Base-by-base conservation (phyloP, 2,329 filamentous ascomycete genomes). In the Pseudogymnoascus verrucosus region DNA sequence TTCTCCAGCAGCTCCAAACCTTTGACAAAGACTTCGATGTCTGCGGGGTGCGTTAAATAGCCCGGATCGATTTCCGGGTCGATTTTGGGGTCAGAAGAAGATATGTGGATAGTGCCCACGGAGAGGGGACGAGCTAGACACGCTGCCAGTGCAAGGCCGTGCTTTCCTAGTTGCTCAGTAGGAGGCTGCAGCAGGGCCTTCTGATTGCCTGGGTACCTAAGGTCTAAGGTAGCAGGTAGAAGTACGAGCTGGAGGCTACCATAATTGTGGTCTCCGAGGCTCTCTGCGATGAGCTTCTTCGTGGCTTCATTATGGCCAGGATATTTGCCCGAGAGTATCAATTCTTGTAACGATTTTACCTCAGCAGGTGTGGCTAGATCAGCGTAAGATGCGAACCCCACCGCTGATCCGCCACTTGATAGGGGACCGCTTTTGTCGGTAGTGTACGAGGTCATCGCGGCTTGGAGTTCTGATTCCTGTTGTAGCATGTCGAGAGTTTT, bases 11-110 rank as follows among this genome's bases (percentile, higher is more conserved):
- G 10, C 21, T 62, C 37, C 5, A 67, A 8, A 2, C 62, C 64
- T 28, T 65, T 65, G 1, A 51, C 16, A 10, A 68, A 14, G 21
- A 68, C 63, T 54, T 78, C 73, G 3, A 76, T 60, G 61, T 80
- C 78, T 1, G 77, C 68, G 0, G 78, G 76, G 60, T 80, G 75
- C 2, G 74, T 71, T n/a, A 80, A 71, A 47, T 78, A 78, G 6
- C 71, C 72, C 0, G 76, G 75, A 66, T 81, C 76, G 63, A 80
- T 78, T 1, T 66, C 51, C 0, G 78, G 78, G 14, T 74, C 67
- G 1, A 66, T 69, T 0, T 68, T 65, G 0, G 74, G 72, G 60
- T 79, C 72, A 0, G 74, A 61, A 0, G 76, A 78, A 1, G 66
- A 66, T 28, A 80, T 75, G 62, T 79, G 78, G 0, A 77, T 68